Conservation (phyloP, 495 filamentous ascomycete species). For the Pyrenula aspistea region DNA sequence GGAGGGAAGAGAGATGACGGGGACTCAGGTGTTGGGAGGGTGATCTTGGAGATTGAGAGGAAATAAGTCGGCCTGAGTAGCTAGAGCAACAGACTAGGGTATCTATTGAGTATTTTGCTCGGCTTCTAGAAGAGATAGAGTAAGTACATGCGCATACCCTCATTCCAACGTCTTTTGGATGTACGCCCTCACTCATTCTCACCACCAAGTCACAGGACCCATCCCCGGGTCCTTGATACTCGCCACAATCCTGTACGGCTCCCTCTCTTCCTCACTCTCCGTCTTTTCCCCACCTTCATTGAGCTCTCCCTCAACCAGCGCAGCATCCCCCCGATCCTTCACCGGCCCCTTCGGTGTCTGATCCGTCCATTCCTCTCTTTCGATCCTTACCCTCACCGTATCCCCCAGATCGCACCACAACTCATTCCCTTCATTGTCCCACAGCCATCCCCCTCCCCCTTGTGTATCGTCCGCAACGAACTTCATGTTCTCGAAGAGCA, state of each 20-base stretch:
- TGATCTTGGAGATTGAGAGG: slow-evolving; percentile 27
- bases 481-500: slow-evolving; percentile 56
- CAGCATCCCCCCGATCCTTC: neutral
- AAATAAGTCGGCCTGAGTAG: too few relatives aligned
- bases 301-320: neutral
- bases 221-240: neutral
- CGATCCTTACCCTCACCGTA: slow-evolving; percentile 70
- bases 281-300: too few relatives aligned
- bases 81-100: too few relatives aligned
- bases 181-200: too few relatives aligned
- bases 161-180: too few relatives aligned
- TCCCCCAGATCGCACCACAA: slow-evolving; percentile 36
- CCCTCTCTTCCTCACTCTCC: neutral
- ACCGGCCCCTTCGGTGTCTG: slow-evolving; percentile 52
- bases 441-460: slow-evolving; percentile 67
- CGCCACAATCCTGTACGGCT: neutral
- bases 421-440: slow-evolving; percentile 53
- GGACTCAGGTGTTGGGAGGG: slow-evolving; percentile 41
- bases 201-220: neutral
- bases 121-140: too few relatives aligned
- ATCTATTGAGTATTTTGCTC: too few relatives aligned
- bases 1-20: slow-evolving; percentile 49
- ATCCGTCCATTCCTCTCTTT: slow-evolving; percentile 79
- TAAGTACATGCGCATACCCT: too few relatives aligned
- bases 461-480: slow-evolving; percentile 57